phyloP scores from a whole-genome alignment of 2,329 filamentous ascomycete genomes.

The Colletotrichum salicis region DNA sequence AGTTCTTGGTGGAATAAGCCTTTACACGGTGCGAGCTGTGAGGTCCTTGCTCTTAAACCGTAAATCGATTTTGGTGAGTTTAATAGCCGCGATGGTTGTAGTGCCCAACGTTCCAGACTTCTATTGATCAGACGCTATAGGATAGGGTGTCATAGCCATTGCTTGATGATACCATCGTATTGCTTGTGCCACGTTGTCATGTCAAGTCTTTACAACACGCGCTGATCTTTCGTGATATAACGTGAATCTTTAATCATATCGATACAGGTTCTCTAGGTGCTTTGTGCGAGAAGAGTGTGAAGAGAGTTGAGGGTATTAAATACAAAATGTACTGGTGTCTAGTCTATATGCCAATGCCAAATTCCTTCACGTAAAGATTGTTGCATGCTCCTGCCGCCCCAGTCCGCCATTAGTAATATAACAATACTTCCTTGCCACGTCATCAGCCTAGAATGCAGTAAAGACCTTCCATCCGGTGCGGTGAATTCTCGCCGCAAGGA shows the following conservation, averaged over 20 bases:
- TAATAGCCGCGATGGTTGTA: not conserved
- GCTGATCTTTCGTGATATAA: too few relatives aligned
- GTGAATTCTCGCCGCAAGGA: conserved; percentile 40
- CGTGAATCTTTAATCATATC: too few relatives aligned
- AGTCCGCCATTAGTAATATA: not conserved
- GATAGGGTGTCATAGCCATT: not conserved
- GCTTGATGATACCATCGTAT: not conserved
- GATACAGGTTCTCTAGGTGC: too few relatives aligned
- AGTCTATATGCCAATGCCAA: not conserved
- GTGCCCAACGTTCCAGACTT: too few relatives aligned
- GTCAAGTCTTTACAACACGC: too few relatives aligned
- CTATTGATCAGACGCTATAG: too few relatives aligned
- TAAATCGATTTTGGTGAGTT: not conserved
- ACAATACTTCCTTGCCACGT: not conserved
- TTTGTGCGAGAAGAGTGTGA: not conserved
- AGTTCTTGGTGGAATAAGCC: not conserved
- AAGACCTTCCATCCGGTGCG: conserved; percentile 41
- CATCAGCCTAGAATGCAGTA: conserved; percentile 39
- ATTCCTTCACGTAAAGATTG: not conserved
- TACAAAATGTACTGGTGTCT: not conserved
- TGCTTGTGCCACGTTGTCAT: too few relatives aligned
- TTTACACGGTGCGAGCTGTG: too few relatives aligned
- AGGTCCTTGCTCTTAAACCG: not conserved
- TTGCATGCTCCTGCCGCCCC: too few relatives aligned
- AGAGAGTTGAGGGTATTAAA: not conserved